A percentile compares a stretch with the other conserved stretches of the same genome.
These are phyloP conservation scores for Chamaecrista fasciculata DNA, from an alignment of 306 rosid species.

Conservation along the genomic window DNA sequence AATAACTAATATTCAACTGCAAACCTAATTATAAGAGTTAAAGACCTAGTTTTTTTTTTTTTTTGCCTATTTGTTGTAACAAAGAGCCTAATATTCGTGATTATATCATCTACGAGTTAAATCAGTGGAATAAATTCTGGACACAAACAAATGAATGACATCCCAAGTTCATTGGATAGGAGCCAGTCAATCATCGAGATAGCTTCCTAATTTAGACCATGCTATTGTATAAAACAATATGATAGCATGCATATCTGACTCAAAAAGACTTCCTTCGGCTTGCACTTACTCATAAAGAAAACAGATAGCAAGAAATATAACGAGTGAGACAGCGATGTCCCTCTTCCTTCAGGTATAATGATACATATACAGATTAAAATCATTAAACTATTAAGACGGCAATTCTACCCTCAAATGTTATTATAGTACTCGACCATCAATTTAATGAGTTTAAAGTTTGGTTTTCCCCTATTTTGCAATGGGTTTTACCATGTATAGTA, in stretches of 20 bases:
- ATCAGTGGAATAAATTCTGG: constrained; percentile 6
- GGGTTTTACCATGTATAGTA: background rate
- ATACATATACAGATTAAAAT: constrained; percentile 3
- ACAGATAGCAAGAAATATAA: background rate
- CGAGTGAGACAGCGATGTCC: background rate
- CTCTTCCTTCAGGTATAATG: background rate
- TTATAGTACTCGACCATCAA: constrained; percentile 1
- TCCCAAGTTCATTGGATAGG: constrained; percentile 5
- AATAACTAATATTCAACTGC: background rate
- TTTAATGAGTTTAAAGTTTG: background rate
- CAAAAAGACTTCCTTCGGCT: constrained; percentile 14
- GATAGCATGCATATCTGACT: constrained; percentile 5
- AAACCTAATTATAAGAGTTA: too few relatives aligned
- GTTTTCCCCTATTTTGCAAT: background rate
- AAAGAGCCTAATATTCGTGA: too few relatives aligned
- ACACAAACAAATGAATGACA: background rate
- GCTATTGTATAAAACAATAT: too few relatives aligned
- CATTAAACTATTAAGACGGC: background rate
- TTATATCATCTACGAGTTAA: background rate
- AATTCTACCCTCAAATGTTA: background rate
- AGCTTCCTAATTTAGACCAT: constrained; percentile 6
- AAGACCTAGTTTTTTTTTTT: too few relatives aligned
- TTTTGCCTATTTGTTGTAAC: too few relatives aligned
- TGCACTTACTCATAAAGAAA: background rate
- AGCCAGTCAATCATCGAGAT: background rate